A percentile compares a stretch with the other conserved stretches of the same genome.
Evolutionary conservation across 2,329 filamentous ascomycete species (phyloP).

Genomic region (Fusarium subglutinans): DNA sequence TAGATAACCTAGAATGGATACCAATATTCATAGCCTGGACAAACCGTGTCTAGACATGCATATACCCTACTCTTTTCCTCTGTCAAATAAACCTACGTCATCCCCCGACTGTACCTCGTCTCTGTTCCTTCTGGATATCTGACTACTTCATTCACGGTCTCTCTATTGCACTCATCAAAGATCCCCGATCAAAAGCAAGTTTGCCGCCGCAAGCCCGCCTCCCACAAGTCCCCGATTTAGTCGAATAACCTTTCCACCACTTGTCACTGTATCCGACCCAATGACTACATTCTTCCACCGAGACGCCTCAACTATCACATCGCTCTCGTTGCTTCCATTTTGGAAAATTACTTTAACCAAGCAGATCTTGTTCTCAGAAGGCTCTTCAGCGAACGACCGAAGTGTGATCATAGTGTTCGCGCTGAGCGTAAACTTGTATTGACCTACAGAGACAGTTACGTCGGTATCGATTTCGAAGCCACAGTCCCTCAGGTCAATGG

Average conservation of each 20-base stretch:
- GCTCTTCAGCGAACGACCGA: background rate
- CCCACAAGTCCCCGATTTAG: background rate
- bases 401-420: background rate
- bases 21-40: too few species aligned
- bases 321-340: background rate
- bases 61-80: accelerated
- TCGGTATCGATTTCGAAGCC: accelerated
- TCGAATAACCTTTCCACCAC: too few species aligned
- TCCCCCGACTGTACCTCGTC: too few species aligned
- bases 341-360: background rate
- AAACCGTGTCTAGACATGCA: too few species aligned
- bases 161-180: accelerated
- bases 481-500: background rate
- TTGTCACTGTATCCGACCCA: background rate
- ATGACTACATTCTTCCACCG: background rate
- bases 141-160: background rate
- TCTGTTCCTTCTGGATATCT: too few species aligned
- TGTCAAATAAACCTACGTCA: too few species aligned
- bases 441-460: background rate
- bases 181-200: background rate
- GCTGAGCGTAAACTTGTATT: background rate
- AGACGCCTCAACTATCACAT: background rate
- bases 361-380: background rate
- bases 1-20: accelerated
- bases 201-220: background rate